These are phyloP conservation scores for Globisporangium megalacanthum DNA, from an alignment of 352 stramenopile species.

Conservation along the genomic window DNA sequence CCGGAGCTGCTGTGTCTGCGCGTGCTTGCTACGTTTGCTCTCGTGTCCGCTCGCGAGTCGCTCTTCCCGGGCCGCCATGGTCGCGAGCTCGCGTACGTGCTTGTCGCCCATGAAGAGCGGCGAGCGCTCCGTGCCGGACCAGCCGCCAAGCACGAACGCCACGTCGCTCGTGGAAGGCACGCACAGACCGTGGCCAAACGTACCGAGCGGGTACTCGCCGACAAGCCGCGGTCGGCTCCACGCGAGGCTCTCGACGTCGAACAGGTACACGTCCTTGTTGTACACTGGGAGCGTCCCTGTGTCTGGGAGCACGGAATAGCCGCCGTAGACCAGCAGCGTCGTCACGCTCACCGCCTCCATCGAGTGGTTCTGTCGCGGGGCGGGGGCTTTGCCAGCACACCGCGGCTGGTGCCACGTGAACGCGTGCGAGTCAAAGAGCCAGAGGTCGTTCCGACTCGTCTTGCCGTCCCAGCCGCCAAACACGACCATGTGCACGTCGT, in stretches of 20 bases:
- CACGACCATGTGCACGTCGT: constrained; percentile 75
- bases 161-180: constrained; percentile 33
- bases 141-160: constrained; percentile 63
- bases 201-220: constrained; percentile 57
- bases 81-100: constrained; percentile 49
- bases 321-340: constrained; percentile 70
- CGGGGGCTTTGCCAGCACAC: constrained; percentile 54
- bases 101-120: constrained; percentile 79
- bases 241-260: constrained; percentile 43
- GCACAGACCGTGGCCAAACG: constrained; percentile 55
- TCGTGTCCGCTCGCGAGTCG: constrained; percentile 40
- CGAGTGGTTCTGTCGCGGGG: constrained; percentile 67
- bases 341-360: constrained; percentile 32
- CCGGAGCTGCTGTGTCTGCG: constrained; percentile 35
- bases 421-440: constrained; percentile 56
- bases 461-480: constrained; percentile 87
- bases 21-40: constrained; percentile 21
- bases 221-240: constrained; percentile 70
- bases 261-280: constrained; percentile 70
- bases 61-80: constrained; percentile 49
- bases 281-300: constrained; percentile 49
- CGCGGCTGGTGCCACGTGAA: constrained; percentile 77
- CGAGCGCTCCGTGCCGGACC: constrained; percentile 69
- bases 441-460: constrained; percentile 71
- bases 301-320: constrained; percentile 50